Evolutionary conservation across 192 early-diverging fungal species (phyloP), one percentile per base, ranked within the genome.

Genomic region (Coemansia guatemalensis): DNA sequence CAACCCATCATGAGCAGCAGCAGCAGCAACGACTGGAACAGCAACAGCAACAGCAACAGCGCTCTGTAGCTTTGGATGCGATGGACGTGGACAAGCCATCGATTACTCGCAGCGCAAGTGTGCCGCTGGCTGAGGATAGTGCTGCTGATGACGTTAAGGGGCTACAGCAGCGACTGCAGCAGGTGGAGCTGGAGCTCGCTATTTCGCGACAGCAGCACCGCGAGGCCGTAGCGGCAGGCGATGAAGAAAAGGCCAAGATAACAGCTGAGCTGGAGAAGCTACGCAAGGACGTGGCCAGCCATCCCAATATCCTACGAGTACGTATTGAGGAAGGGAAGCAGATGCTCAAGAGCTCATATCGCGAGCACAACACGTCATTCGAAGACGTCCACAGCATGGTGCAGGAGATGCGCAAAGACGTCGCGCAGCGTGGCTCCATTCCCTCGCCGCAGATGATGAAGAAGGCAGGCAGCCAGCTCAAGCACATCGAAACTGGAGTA

Each of bases 341-440:
- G 22, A 53, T 67, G 58, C 74, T 88, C 7, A 75, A 82, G 44
- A 67, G 56, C 25, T 57, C 65, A 14, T 83, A 85, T 55, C 77
- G 85, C 1, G 60, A 58, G 30, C 71, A 84, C 22, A 85, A 82
- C n/a, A 50, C 68, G 22, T 68, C 76, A 44, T 81, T 89, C 18
- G 90, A 90, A 61, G 84, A 86, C n/a, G 68, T 88, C 9, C 84
- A 91, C 60, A 79, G 86, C 52, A 65, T 88, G 48, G 81, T 91
- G 12, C 88, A 91, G 57, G 84, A 88, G 44, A 81, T 92, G 65
- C 90, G 90, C 65, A 51, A 88, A 54, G 90, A 92, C 74, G 84
- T 91, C 21, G 84, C 88, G 0, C 83, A 88, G 61, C 82, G 89
- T 11, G 87, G 87, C 23, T 83, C 84, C 39, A 82, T 82, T 32